Evolutionary conservation across 441 rosid genomes (phyloP).

Genomic region (Pelargonium cotyledonis): DNA sequence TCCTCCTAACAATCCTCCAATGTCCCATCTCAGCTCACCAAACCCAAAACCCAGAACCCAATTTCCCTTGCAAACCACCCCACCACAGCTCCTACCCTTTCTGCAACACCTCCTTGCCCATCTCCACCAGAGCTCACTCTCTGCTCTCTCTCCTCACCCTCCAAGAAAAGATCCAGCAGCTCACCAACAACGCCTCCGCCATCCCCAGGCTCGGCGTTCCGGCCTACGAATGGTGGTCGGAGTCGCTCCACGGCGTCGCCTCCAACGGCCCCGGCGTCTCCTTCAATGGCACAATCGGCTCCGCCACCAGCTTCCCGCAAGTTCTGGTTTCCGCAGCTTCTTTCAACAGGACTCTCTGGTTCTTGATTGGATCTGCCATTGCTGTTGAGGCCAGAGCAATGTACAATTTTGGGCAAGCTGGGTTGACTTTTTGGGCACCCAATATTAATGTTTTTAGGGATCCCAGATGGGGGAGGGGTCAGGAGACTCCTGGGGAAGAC

Average conservation of each 20-base stretch:
- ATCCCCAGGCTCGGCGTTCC: slow-evolving; percentile 57
- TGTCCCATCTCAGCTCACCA: not conserved
- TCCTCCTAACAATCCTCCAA: not conserved
- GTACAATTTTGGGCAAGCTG: slow-evolving; percentile 58
- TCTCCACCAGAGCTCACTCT: slow-evolving; percentile 34
- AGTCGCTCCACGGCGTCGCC: slow-evolving; percentile 61
- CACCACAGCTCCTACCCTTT: slow-evolving; percentile 37
- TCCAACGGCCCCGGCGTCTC: slow-evolving; percentile 56
- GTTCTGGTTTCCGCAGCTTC: slow-evolving; percentile 46
- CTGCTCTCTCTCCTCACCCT: slow-evolving; percentile 49
- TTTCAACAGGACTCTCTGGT: slow-evolving; percentile 57
- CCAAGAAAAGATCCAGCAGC: slow-evolving; percentile 45
- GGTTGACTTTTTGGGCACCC: slow-evolving; percentile 68
- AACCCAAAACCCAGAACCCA: slow-evolving; percentile 13
- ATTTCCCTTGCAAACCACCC: slow-evolving; percentile 60
- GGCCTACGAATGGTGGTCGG: slow-evolving; percentile 69
- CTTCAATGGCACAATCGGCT: slow-evolving; percentile 40
- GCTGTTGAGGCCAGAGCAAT: slow-evolving; percentile 58
- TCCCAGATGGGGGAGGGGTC: slow-evolving; percentile 77
- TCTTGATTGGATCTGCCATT: slow-evolving; percentile 50
- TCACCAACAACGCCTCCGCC: slow-evolving; percentile 45
- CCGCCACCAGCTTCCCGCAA: slow-evolving; percentile 66
- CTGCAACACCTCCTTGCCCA: slow-evolving; percentile 48
- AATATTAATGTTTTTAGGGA: slow-evolving; percentile 61
- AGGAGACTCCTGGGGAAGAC: slow-evolving; percentile 72